Evolutionary conservation across 768 basidiomycete species (phyloP).

Genomic region (Macrocybe gigantea): DNA sequence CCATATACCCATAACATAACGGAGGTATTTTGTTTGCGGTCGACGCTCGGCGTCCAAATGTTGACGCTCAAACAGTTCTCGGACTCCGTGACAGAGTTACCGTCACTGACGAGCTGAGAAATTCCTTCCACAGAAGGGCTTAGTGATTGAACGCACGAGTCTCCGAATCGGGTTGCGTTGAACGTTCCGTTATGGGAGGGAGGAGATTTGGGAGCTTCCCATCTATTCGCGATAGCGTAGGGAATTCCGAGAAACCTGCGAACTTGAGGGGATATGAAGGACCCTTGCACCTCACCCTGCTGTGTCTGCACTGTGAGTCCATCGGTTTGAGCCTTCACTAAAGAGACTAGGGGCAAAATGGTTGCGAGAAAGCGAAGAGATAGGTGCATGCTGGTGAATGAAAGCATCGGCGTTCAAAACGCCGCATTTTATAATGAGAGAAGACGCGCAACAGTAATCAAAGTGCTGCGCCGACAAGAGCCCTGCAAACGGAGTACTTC

Average conservation of each 20-base stretch:
- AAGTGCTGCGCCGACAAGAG: no score
- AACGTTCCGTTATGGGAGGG: conserved; percentile 10
- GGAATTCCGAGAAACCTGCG: conserved; percentile 27
- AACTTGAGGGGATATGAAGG: conserved; percentile 14
- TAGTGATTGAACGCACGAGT: conserved; percentile 19
- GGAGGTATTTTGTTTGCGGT: conserved; percentile 22
- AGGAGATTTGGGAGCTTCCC: conserved; percentile 19
- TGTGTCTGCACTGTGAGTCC: conserved; percentile 17
- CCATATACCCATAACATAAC: conserved; percentile 30
- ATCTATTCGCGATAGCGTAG: conserved; percentile 22
- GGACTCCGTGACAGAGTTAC: conserved; percentile 15
- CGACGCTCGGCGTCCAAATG: conserved; percentile 24
- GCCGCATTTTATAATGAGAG: no score
- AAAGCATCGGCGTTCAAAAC: no score
- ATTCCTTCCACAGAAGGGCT: conserved; percentile 12
- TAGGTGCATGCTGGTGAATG: no score
- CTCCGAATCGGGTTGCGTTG: conserved; percentile 18
- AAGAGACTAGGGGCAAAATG: no score
- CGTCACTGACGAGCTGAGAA: conserved; percentile 13
- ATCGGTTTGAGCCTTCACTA: background rate
- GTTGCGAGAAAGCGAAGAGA: no score
- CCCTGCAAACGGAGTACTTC: no score
- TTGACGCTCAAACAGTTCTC: conserved; percentile 29
- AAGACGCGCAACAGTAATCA: no score
- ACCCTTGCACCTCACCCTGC: conserved; percentile 21